Evolutionary conservation across 2,329 filamentous ascomycete genomes (phyloP), one percentile per base, ranked within the genome.

Genomic region (Alternaria triticina): DNA sequence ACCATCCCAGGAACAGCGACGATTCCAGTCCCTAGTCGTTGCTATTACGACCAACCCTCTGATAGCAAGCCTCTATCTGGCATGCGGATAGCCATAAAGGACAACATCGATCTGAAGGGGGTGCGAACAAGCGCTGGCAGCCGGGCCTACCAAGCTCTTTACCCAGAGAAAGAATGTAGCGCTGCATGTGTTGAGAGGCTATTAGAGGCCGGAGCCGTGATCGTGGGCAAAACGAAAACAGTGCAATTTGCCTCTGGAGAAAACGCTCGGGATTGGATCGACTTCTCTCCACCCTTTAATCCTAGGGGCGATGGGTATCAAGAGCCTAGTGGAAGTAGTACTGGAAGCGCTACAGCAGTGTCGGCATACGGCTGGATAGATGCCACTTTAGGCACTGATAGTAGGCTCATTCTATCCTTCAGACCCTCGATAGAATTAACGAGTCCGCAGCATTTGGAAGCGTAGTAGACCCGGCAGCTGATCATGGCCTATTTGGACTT

Each of bases 381-480:
- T 17, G 36, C 36, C 36, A 17, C 36, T 3, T 11, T 40, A 3
- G 36, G 36, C 0, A 40, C 36, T 3, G 36, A 40, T 6, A 40
- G 36, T 40, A 17, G 3, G n/a, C 33, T 17, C 15, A 40, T 0
- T 33, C 2, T 12, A 30, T 13, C 3, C 2, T 30, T n/a, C 33
- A 0, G 1, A 40, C 0, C 8, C 2, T 17, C 9, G 1, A 10
- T 3, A 1, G 8, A 0, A 40, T 4, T 40, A 17, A 40, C 1
- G 15, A 0, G 8, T 17, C n/a, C n/a, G 8, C 0, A 40, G 36
- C 36, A 3, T 40, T 40, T 40, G 36, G 36, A 17, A 40, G 36
- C 1, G 3, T 40, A 17, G 15, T 40, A 40, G 36, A n/a, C 0
- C 36, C 36, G 0, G 36, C 36, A 6, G 36, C 36, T 0, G 36